Evolutionary conservation across 441 rosid species (phyloP).

Genomic region (Erodium trifolium): DNA sequence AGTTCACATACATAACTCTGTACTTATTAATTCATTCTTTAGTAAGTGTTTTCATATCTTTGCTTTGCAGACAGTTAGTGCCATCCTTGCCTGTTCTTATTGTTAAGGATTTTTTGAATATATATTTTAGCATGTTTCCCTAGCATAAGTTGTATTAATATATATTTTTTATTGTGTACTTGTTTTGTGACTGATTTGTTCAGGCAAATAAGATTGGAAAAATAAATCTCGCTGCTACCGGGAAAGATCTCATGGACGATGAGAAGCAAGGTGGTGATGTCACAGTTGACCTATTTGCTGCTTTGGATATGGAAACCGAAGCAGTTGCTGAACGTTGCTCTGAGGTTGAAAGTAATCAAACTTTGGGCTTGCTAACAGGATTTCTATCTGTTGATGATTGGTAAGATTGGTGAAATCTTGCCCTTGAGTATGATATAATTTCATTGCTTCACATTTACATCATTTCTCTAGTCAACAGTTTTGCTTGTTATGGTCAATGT

Average conservation of each 20-base stretch:
- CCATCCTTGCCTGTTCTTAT: not conserved
- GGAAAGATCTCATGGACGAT: conserved; percentile 99
- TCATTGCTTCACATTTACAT: not conserved
- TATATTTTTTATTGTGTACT: conserved; percentile 12
- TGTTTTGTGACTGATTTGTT: conserved; percentile 14
- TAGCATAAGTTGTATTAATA: not conserved
- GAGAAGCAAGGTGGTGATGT: conserved; percentile 99
- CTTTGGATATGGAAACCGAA: conserved; percentile 90
- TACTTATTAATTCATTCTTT: not conserved
- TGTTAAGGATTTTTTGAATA: not conserved
- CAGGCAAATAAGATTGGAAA: conserved; percentile 98
- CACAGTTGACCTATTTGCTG: conserved; percentile 81
- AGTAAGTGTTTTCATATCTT: not conserved
- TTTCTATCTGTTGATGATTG: conserved; percentile 97
- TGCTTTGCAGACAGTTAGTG: not conserved
- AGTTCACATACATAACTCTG: not conserved
- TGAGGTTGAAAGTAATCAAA: conserved; percentile 85
- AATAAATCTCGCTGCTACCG: conserved; percentile 98
- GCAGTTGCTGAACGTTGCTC: conserved; percentile 71
- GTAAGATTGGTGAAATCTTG: conserved; percentile 34
- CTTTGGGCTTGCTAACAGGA: conserved; percentile 89
- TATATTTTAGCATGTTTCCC: not conserved
- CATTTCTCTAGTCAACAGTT: not conserved
- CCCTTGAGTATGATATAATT: not conserved
- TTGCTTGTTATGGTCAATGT: not conserved